Base-by-base conservation (phyloP, 2,329 filamentous ascomycete species). In the Diaporthe sp. region DNA sequence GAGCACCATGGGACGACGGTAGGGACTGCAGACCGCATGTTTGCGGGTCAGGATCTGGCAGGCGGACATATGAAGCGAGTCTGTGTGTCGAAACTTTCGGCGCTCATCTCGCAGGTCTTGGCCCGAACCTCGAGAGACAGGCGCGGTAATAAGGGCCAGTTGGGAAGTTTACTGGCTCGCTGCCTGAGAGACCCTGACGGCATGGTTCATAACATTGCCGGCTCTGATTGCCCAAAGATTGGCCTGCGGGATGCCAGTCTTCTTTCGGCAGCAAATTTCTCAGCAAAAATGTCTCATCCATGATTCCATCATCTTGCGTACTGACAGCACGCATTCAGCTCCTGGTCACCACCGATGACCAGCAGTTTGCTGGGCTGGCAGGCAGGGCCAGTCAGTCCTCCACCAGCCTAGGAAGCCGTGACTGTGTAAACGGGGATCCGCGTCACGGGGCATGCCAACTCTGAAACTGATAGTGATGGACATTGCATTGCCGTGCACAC, bases 401-500 rank as follows among this genome's bases (percentile, higher is more conserved):
- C 35, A 45, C 25, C 50, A 55, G 40, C n/a, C 28, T 42, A 50
- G 25, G 33, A 25, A 33, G 57, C 10, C 35, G 58, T 42, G 60
- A 45, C 17, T 45, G 40, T 55, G 45, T 72, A 25, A 42, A 64
- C 45, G 47, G 57, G 40, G 64, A 58, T 71, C 70, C 67, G 67
- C 67, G 74, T 75, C 66, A 75, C 71, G 58, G 57, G 74, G 54
- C 60, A 52, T 33, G 50, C 71, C 71, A 75, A 66, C 40, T 75
- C 74, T 71, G 71, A 74, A 74, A 75, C 74, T 67, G 71, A 66
- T 71, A 55, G 66, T 75, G 71, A 74, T 75, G 71, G 52, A 47
- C 67, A 75, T 73, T 75, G 73, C 73, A 75, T 72, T 75, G 70
- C 74, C 74, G 74, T 69, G 61, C 74, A 69, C 70, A 69, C 61